Evolutionary conservation across 331 rosid genomes (phyloP), one percentile per base, ranked within the genome.

Genomic region (Malus hybrid): DNA sequence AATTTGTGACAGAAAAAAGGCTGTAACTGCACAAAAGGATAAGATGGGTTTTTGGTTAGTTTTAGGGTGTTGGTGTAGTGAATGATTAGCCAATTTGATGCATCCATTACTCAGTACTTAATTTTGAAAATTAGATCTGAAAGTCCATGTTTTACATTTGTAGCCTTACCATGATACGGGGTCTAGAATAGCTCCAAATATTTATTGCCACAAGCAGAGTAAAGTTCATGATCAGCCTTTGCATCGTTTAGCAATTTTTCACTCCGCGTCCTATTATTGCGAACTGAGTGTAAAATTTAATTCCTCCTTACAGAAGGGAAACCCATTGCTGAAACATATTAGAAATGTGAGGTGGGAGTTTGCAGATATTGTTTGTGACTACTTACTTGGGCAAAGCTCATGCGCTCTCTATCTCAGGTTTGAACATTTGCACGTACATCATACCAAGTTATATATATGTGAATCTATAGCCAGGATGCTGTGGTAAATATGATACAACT

Each of bases 391-490:
- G 48, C 95, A 87, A 74, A 84, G 87, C 87, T 90, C 97, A 12
- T 94, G 97, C 80, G 99, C 97, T 42, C 92, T 94, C 69, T 94
- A 94, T 81, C 78, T 94, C 81, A 94, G 99, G 99, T 94, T 85
- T 64, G 82, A 57, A 32, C 29, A 65, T 70, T 28, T 33, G 65
- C 44, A 32, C 22, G 60, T 34, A 7, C 42, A 13, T 39, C 44
- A 26, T 24, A 39, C 56, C n/a, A 73, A 30, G 20, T 32, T 58
- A 12, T 6, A 39, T 72, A 13, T 50, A 58, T 58, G 18, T 9
- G 76, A 72, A 29, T 19, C 24, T 22, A 14, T 57, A 33, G 33
- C 12, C 15, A 36, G 16, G 53, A 33, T 36, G 5, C 56, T 71
- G 53, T 34, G 53, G 46, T 39, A 39, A 39, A 39, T 39, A 39